These are phyloP conservation scores for Vanderwaltozyma verrucispora DNA, from an alignment of 805 yeast species.

Conservation along the genomic window DNA sequence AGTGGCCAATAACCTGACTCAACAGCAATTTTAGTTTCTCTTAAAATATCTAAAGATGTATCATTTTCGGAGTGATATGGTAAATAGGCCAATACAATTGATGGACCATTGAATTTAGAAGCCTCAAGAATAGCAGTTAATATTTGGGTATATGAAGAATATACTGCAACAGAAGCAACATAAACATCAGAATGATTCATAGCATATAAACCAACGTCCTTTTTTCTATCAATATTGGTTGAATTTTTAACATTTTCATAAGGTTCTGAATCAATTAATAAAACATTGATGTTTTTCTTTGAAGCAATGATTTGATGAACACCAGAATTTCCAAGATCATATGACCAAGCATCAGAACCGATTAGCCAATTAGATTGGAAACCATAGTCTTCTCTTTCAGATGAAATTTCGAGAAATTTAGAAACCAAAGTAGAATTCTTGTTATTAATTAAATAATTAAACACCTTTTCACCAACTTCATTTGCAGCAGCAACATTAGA, in stretches of 20 bases:
- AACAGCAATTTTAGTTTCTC: slow-evolving; percentile 82
- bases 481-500: slow-evolving; percentile 23
- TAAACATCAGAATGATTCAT: slow-evolving; percentile 85
- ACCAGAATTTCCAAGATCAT: slow-evolving; percentile 86
- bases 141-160: slow-evolving; percentile 88
- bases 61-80: slow-evolving; percentile 62
- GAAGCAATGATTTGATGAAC: slow-evolving; percentile 75
- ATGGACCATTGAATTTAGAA: slow-evolving; percentile 80
- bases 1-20: slow-evolving; percentile 96
- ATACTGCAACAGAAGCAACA: slow-evolving; percentile 90
- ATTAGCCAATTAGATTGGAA: slow-evolving; percentile 64
- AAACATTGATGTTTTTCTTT: slow-evolving; percentile 68
- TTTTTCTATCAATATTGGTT: slow-evolving; percentile 37
- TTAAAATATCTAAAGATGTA: slow-evolving; percentile 61
- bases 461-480: slow-evolving; percentile 25
- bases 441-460: slow-evolving; percentile 33
- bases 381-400: slow-evolving; percentile 36
- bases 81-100: slow-evolving; percentile 80
- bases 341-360: slow-evolving; percentile 94
- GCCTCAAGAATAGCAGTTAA: slow-evolving; percentile 86
- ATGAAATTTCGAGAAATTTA: slow-evolving; percentile 32
- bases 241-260: slow-evolving; percentile 30
- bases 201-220: slow-evolving; percentile 89
- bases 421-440: slow-evolving; percentile 32
- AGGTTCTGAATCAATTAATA: slow-evolving; percentile 82